These are phyloP conservation scores for Yamadazyma sp. DNA, from an alignment of 805 yeast species.

Conservation along the genomic window DNA sequence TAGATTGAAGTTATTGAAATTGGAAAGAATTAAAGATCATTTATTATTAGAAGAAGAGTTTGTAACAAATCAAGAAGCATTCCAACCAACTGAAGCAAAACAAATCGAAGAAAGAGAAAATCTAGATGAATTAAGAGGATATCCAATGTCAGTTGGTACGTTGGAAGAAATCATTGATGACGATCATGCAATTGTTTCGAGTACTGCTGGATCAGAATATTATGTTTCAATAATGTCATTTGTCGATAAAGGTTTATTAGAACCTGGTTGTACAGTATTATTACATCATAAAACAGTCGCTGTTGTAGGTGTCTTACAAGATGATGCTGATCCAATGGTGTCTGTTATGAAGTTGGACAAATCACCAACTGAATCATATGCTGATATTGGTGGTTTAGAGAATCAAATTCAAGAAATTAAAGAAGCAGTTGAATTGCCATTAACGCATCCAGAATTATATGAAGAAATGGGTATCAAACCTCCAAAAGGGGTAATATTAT, in stretches of 20 bases:
- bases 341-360: constrained; percentile 97
- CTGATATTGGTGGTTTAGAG: constrained; percentile 97
- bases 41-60: constrained; percentile 91
- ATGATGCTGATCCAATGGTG: constrained; percentile 97
- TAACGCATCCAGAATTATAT: constrained; percentile 93
- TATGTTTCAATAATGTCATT: constrained; percentile 94
- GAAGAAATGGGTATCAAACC: constrained; percentile 99
- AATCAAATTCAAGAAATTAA: constrained; percentile 95
- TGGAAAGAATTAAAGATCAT: constrained; percentile 97
- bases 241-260: constrained; percentile 92
- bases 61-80: constrained; percentile 88
- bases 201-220: constrained; percentile 95
- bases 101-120: constrained; percentile 95
- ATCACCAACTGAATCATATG: constrained; percentile 94
- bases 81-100: constrained; percentile 95
- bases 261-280: constrained; percentile 95
- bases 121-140: constrained; percentile 92
- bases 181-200: constrained; percentile 97
- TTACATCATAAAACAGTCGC: constrained; percentile 95
- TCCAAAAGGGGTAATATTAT: constrained; percentile 94
- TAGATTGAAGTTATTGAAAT: constrained; percentile 81
- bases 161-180: constrained; percentile 97
- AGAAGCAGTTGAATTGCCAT: constrained; percentile 93
- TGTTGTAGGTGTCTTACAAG: constrained; percentile 96
- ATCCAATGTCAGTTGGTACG: constrained; percentile 95